Evolutionary conservation across 1,139 yeast species (phyloP), one percentile per base, ranked within the genome.

Genomic region (Suhomyces yuchorum): DNA sequence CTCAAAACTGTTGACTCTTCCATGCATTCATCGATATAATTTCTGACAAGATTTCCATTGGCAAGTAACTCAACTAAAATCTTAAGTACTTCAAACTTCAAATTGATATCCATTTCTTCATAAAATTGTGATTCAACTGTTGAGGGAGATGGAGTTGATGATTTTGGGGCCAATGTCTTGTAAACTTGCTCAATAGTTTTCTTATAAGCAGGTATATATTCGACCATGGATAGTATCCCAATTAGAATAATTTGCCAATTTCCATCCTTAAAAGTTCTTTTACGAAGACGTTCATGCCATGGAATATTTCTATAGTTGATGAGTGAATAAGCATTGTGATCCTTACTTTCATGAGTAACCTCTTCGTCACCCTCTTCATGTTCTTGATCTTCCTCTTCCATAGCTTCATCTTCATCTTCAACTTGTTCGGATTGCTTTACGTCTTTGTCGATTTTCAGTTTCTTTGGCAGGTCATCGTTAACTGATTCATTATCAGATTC

Each of bases 211-310:
- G 84, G 82, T 28, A 84, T 75, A 56, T 82, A 75, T 40, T 83
- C 82, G 9, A 86, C 80, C 44, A 80, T 66, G 0, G 85, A 77
- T 26, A 91, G 73, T 4, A 91, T 73, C 17, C 97, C 97, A 40
- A 91, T 65, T 32, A 91, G 66, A 41, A 87, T 80, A 38, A 85
- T 77, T 58, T 89, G 86, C 97, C 97, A 92, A 48, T 83, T 83
- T 4, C 97, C 96, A 58, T 89, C 92, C 58, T 79, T 83, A 63
- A 87, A 93, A 57, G 81, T 81, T 49, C 97, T 81, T 53, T 81
- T 84, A 12, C 85, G 78, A 24, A 91, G 73, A 40, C 96, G 73
- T 24, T 87, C 95, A 53, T 84, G 81, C 97, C 97, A 92, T 17
- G 84, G 70, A 0, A 72, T 71, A 40, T 83, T 82, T 49, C 87